A percentile compares a stretch with the other conserved stretches of the same genome.
phyloP scores from a whole-genome alignment of 495 filamentous ascomycete genomes.

The Hypoxylon trugodes region DNA sequence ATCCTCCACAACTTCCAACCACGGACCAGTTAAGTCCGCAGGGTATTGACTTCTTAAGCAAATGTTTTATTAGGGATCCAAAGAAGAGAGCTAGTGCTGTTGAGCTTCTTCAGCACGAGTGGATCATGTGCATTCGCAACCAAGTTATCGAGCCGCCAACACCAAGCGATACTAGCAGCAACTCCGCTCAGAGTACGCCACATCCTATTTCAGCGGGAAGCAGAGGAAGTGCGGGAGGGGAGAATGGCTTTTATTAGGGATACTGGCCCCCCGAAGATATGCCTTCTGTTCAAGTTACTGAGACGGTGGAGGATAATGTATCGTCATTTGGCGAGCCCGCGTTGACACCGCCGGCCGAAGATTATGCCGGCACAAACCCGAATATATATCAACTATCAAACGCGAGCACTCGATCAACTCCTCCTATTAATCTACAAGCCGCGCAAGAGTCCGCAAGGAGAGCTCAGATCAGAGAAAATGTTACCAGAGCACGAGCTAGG shows the following conservation, averaged over 20 bases:
- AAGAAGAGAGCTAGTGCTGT: slow-evolving; percentile 79
- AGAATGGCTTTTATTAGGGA: slow-evolving; percentile 45
- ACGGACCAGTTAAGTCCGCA: slow-evolving; percentile 82
- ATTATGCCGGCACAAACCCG: background rate
- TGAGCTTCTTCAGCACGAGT: slow-evolving; percentile 93
- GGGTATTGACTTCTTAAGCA: slow-evolving; percentile 87
- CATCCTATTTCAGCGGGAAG: slow-evolving; percentile 36
- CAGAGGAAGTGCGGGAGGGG: slow-evolving; percentile 36
- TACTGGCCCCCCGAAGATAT: slow-evolving; percentile 31
- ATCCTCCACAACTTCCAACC: slow-evolving; percentile 82
- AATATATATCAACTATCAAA: background rate
- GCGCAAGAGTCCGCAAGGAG: slow-evolving; percentile 40
- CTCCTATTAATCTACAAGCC: slow-evolving; percentile 27
- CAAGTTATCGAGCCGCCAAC: slow-evolving; percentile 64
- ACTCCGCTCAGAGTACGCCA: slow-evolving; percentile 52
- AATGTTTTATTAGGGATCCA: slow-evolving; percentile 90
- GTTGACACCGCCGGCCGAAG: background rate
- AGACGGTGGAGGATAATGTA: slow-evolving; percentile 18
- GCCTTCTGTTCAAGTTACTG: slow-evolving; percentile 25
- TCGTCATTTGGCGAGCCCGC: background rate
- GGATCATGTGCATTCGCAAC: slow-evolving; percentile 76
- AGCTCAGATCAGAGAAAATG: slow-evolving; percentile 32
- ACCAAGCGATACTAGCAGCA: slow-evolving; percentile 56
- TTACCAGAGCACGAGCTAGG: slow-evolving; percentile 28
- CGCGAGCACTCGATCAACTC: slow-evolving; percentile 3